Evolutionary conservation across 1,284 basidiomycete genomes (phyloP), one percentile per base, ranked within the genome.

Genomic region (Trichosporon ovoides): DNA sequence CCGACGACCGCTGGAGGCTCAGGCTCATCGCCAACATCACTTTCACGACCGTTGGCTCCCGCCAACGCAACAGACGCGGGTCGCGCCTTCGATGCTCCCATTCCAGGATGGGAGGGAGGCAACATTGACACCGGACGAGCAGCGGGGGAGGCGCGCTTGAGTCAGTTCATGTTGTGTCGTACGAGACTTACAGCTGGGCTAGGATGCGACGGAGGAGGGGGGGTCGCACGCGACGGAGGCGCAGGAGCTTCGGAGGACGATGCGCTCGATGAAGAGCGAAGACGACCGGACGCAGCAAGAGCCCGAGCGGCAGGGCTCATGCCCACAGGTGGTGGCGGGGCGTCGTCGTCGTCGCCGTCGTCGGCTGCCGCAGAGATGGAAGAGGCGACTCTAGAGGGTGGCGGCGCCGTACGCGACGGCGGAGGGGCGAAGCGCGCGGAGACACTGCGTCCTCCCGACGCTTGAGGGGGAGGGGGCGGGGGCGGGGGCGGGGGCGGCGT

Each of bases 401-500:
- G 35, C 16, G 51, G 46, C 52, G 53, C 40, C 3, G 40, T 46
- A 24, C 40, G 40, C 3, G 40, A 24, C 12, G 40, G 40, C 20
- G 40, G 40, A 20, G 40, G 40, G 16, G 40, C 40, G 20, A 46
- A 46, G 14, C 40, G 40, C 19, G 22, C 22, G 12, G 40, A 46
- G 9, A 24, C 43, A 31, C 43, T 35, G 20, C 35, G 19, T 16
- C 50, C 20, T 13, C 20, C 34, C 2, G 69, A 59, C n/a, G 63
- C 56, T 3, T 66, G 63, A 11, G 67, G 63, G 13, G 66, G 57
- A 5, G 66, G 64, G 7, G 53, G 53, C 7, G 28, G 37, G 14
- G 63, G 48, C 20, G 56, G 58, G 22, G 68, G 52, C 12, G 70
- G 64, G 11, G 59, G 68, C 80, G 62, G 85, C 84, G 71, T 82